Evolutionary conservation across 129 eudicot species (phyloP).

Genomic region (Oenanthe sinensis): DNA sequence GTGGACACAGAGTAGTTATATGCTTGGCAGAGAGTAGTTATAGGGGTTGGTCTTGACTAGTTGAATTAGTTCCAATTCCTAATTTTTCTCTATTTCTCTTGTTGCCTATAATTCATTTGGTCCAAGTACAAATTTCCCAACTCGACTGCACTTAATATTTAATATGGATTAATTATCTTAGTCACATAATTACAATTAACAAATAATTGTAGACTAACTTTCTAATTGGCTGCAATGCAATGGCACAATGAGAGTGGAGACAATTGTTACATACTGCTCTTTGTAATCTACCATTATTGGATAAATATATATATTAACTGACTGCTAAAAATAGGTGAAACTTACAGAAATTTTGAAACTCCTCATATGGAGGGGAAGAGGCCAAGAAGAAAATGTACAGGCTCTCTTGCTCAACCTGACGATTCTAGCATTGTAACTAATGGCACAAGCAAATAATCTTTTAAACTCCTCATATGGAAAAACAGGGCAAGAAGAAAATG

Average conservation of each 20-base stretch:
- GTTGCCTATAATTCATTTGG: background rate
- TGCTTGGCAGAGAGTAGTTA: slow-evolving; percentile 13
- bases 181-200: background rate
- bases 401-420: too few relatives aligned
- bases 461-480: too few relatives aligned
- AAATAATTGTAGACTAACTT: background rate
- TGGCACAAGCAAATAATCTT: too few relatives aligned
- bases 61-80: slow-evolving; percentile 1
- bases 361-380: too few relatives aligned
- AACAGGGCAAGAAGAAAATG: too few relatives aligned
- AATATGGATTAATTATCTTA: background rate
- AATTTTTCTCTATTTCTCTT: slow-evolving; percentile 3
- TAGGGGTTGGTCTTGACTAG: slow-evolving; percentile 18
- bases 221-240: too few relatives aligned
- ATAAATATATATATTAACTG: too few relatives aligned
- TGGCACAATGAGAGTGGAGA: background rate
- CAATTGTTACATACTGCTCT: background rate
- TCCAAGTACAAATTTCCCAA: background rate
- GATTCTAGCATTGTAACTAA: too few relatives aligned
- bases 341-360: too few relatives aligned
- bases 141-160: background rate
- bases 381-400: too few relatives aligned
- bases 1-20: background rate
- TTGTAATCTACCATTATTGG: background rate
- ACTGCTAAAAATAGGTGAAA: background rate